Evolutionary conservation across 306 rosid species (phyloP).

Genomic region (Rosa lucieae): DNA sequence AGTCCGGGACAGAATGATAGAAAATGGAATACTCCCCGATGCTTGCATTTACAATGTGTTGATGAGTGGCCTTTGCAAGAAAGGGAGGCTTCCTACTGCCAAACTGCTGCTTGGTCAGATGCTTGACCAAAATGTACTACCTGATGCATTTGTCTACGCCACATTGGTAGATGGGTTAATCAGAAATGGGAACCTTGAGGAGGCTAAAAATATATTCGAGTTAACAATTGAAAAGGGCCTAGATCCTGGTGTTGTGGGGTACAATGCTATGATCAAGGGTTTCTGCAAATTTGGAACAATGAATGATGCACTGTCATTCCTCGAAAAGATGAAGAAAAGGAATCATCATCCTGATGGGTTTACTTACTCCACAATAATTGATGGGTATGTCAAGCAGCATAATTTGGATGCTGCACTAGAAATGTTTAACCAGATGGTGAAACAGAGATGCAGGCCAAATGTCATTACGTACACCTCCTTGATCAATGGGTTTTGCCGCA

Average conservation of each 20-base stretch:
- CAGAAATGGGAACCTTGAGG: conserved; percentile 55
- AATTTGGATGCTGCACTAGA: conserved; percentile 55
- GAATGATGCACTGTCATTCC: conserved; percentile 56
- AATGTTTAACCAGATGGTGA: conserved; percentile 67
- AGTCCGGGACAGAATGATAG: conserved; percentile 63
- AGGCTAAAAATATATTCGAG: conserved; percentile 61
- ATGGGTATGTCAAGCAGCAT: conserved; percentile 69
- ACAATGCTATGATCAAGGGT: conserved; percentile 85
- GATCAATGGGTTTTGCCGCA: conserved; percentile 68
- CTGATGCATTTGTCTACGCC: conserved; percentile 70
- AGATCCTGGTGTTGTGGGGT: conserved; percentile 67
- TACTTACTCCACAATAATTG: conserved; percentile 75
- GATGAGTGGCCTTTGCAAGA: conserved; percentile 76
- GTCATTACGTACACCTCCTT: conserved; percentile 73
- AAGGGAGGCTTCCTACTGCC: conserved; percentile 67
- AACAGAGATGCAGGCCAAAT: conserved; percentile 62
- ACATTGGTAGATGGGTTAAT: conserved; percentile 76
- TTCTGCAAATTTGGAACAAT: conserved; percentile 77
- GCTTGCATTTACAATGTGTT: conserved; percentile 78
- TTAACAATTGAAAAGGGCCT: conserved; percentile 43
- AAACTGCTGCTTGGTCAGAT: conserved; percentile 64
- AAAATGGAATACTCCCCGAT: conserved; percentile 70
- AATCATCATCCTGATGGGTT: conserved; percentile 60
- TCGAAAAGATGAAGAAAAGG: conserved; percentile 45
- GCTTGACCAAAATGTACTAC: conserved; percentile 65